Evolutionary conservation across 2,329 filamentous ascomycete genomes (phyloP).

Genomic region (Aspergillus pseudotamarii): DNA sequence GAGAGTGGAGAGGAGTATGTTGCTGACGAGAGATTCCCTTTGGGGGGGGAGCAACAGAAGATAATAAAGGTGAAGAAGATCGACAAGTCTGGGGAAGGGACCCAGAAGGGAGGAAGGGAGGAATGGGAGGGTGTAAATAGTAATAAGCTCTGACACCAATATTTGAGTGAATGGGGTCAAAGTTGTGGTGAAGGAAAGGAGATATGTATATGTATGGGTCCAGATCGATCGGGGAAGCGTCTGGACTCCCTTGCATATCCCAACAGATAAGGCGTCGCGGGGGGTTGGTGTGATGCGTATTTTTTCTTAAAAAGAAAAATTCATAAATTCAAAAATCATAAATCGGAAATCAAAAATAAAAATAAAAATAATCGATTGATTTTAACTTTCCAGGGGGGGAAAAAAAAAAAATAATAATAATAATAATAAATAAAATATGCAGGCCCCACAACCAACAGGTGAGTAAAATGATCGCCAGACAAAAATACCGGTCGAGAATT

Average conservation of each 20-base stretch:
- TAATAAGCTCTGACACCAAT: slow-evolving; percentile 7
- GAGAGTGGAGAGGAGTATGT: slow-evolving; percentile 3
- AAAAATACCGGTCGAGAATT: slow-evolving; percentile 19
- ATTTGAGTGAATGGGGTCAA: not conserved
- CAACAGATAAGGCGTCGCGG: slow-evolving; percentile 29
- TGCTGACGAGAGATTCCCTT: not conserved
- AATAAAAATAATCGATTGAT: not conserved
- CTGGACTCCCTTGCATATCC: slow-evolving; percentile 31
- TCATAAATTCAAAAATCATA: slow-evolving; percentile 3
- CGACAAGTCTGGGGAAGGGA: slow-evolving; percentile 5
- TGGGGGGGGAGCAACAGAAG: not conserved
- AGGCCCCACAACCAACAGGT: slow-evolving; percentile 10
- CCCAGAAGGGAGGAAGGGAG: slow-evolving; percentile 2
- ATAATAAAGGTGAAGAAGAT: slow-evolving; percentile 4
- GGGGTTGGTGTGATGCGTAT: slow-evolving; percentile 13
- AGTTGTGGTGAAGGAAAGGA: slow-evolving; percentile 12
- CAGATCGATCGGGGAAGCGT: slow-evolving; percentile 28
- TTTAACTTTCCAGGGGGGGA: not conserved
- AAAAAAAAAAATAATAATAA: no score
- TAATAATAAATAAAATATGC: slow-evolving; percentile 14
- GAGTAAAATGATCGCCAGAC: slow-evolving; percentile 13
- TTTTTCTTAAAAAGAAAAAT: slow-evolving; percentile 7
- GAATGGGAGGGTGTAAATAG: slow-evolving; percentile 13
- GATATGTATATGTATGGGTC: slow-evolving; percentile 17
- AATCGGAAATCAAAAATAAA: not conserved